These are phyloP conservation scores for Yarrowia sp. DNA, from an alignment of 805 yeast genomes.

Conservation along the genomic window DNA sequence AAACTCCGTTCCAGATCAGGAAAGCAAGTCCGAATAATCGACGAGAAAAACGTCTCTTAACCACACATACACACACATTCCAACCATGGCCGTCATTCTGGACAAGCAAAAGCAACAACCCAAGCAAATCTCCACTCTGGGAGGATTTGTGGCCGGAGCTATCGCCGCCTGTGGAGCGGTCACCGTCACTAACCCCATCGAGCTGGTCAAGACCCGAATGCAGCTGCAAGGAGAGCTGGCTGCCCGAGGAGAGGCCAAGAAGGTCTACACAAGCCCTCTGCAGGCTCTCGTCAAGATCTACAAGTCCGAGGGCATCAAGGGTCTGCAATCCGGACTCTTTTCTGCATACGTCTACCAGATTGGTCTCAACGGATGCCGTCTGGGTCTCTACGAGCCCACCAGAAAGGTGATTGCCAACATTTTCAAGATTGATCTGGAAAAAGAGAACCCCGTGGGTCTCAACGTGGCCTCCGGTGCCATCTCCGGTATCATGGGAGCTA, in stretches of 20 bases:
- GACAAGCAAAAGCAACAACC: constrained; percentile 1
- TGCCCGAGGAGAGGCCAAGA: constrained; percentile 56
- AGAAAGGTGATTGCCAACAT: constrained; percentile 46
- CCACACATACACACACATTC: constrained; percentile 4
- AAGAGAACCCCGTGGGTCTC: constrained; percentile 53
- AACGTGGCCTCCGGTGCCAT: constrained; percentile 81
- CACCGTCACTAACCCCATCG: constrained; percentile 95
- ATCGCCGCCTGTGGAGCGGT: constrained; percentile 98
- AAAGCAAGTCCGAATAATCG: constrained; percentile 21
- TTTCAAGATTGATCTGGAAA: constrained; percentile 47
- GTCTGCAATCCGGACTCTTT: constrained; percentile 85
- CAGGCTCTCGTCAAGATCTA: constrained; percentile 80
- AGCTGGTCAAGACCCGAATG: constrained; percentile 92
- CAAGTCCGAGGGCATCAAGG: constrained; percentile 83
- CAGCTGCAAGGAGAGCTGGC: constrained; percentile 93
- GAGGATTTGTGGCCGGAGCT: constrained; percentile 91
- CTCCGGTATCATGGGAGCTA: constrained; percentile 89
- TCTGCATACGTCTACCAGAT: constrained; percentile 92
- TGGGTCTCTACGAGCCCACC: constrained; percentile 92
- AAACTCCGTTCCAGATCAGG: constrained; percentile 25
- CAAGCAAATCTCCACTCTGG: constrained; percentile 49
- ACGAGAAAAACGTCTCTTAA: too few species aligned
- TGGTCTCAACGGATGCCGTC: constrained; percentile 90
- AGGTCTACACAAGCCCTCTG: constrained; percentile 78
- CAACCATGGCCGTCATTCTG: constrained; percentile 8